Conservation (phyloP, 176 grass and related monocot species). For the barley (Hordeum vulgare) region MorexV3_pseudomolecules_assembly NC_058522.1:526131145-526131644, state of each 20-base stretch:
- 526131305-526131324: neutral
- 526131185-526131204: neutral
- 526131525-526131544: neutral
- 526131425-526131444: neutral
- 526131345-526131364: neutral
- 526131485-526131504: neutral
- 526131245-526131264: neutral
- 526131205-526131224: conserved; percentile 6
- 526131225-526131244: neutral
- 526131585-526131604: conserved; percentile 4
- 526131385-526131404: conserved; percentile 17
- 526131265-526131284: neutral
- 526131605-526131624: conserved; percentile 15
- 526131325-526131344: neutral
- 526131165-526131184: neutral
- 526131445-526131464: neutral
- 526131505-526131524: conserved; percentile 2
- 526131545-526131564: conserved; percentile 28
- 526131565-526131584: neutral
- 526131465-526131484: neutral
- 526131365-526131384: neutral
- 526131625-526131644: conserved; percentile 23
- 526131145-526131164: neutral
- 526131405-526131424: neutral
- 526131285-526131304: neutral